Evolutionary conservation across 495 filamentous ascomycete genomes (phyloP).

Genomic region (Jackrogersella multiformis): DNA sequence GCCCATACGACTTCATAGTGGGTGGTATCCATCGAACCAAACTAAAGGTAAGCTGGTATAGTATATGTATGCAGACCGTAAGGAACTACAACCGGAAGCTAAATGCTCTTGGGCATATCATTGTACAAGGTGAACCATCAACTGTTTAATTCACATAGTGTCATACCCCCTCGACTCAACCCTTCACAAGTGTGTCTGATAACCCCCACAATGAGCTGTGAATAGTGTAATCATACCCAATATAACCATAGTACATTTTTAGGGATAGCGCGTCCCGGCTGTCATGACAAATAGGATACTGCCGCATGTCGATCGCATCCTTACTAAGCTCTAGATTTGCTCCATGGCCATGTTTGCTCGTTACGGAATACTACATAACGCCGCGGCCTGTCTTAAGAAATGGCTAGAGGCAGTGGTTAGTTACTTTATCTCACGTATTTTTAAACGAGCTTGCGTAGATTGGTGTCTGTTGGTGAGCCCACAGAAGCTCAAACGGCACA

Average conservation of each 20-base stretch:
- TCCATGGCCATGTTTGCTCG: no score
- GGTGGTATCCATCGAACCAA: neutral
- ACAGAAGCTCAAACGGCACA: neutral
- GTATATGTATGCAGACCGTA: neutral
- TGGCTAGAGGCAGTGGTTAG: neutral
- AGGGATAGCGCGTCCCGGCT: neutral
- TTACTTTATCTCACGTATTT: neutral
- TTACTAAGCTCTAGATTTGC: neutral
- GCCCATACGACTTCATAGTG: neutral
- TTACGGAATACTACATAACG: neutral
- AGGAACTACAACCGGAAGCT: neutral
- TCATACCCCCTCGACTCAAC: slow-evolving; percentile 1
- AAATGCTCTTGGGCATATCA: neutral
- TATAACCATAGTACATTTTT: neutral
- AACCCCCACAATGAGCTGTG: neutral
- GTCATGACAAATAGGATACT: neutral
- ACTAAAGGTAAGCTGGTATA: neutral
- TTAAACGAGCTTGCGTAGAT: neutral
- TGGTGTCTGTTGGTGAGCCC: neutral
- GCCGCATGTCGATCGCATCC: neutral
- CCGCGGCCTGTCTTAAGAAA: neutral
- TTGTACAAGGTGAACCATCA: neutral
- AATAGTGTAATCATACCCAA: neutral
- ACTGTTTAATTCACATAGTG: neutral
- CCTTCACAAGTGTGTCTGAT: neutral